Evolutionary conservation across 768 basidiomycete genomes (phyloP).

Genomic region (Calocera cornea): DNA sequence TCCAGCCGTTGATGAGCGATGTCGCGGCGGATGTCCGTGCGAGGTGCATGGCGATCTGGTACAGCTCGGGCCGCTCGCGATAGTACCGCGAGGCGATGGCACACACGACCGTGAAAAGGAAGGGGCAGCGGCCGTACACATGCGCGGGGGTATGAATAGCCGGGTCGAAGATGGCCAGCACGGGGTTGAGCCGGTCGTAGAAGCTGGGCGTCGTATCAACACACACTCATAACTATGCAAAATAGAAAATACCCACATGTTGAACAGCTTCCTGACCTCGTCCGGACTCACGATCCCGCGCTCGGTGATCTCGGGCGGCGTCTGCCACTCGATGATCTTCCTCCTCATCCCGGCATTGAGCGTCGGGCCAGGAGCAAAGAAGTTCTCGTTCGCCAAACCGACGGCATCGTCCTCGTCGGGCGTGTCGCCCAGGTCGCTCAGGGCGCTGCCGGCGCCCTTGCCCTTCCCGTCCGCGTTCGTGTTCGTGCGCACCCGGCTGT

Average conservation of each 20-base stretch:
- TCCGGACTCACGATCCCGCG: slow-evolving; percentile 64
- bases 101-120: slow-evolving; percentile 84
- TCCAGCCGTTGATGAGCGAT: slow-evolving; percentile 69
- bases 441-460: not conserved
- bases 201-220: slow-evolving; percentile 3
- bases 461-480: not conserved
- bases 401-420: slow-evolving; percentile 31
- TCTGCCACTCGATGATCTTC: slow-evolving; percentile 52
- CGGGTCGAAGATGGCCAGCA: slow-evolving; percentile 66
- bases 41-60: slow-evolving; percentile 80
- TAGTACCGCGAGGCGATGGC: slow-evolving; percentile 77
- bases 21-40: slow-evolving; percentile 71
- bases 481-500: slow-evolving; percentile 21
- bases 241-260: slow-evolving; percentile 43
- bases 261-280: slow-evolving; percentile 72
- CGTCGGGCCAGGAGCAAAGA: slow-evolving; percentile 23
- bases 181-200: slow-evolving; percentile 58
- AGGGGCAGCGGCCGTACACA: slow-evolving; percentile 66
- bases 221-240: slow-evolving; percentile 9
- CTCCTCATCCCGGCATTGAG: slow-evolving; percentile 21
- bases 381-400: slow-evolving; percentile 65
- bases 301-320: slow-evolving; percentile 66
- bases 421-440: slow-evolving; percentile 7
- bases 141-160: slow-evolving; percentile 63
- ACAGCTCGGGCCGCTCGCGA: slow-evolving; percentile 65